phyloP scores from a whole-genome alignment of 441 rosid species.

The Populus hybrid region DNA sequence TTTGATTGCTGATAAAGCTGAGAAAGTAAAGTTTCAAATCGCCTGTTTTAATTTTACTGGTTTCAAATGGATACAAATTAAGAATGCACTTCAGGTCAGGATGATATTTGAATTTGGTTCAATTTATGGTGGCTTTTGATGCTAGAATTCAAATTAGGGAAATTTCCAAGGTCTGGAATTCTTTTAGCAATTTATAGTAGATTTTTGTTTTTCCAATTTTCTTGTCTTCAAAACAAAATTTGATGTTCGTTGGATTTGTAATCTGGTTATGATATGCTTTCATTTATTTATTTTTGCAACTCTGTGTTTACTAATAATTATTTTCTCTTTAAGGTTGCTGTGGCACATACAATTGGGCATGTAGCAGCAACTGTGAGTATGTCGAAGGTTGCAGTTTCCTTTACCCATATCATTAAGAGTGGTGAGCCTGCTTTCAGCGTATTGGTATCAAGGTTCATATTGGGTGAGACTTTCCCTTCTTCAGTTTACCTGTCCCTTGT shows the following conservation, averaged over 20 bases:
- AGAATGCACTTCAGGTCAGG: neutral
- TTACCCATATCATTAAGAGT: conserved; percentile 91
- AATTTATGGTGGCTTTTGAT: neutral
- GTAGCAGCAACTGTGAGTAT: conserved; percentile 97
- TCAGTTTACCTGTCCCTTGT: conserved; percentile 79
- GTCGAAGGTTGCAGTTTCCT: conserved; percentile 97
- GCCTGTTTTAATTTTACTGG: conserved; percentile 2
- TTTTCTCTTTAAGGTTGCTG: conserved; percentile 68
- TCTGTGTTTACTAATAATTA: conserved; percentile 59
- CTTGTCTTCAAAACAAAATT: too few species aligned
- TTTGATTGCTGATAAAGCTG: conserved; percentile 30
- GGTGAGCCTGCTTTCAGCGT: conserved; percentile 95
- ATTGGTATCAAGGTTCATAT: conserved; percentile 64
- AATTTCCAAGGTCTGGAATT: neutral
- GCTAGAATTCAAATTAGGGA: neutral
- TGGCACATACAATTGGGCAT: conserved; percentile 96
- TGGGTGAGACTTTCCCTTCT: conserved; percentile 84
- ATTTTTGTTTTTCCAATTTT: too few species aligned
- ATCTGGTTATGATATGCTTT: conserved; percentile 3
- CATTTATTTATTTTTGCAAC: conserved; percentile 37
- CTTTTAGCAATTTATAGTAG: neutral
- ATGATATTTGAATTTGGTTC: neutral
- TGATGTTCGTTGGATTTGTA: neutral
- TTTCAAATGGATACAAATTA: neutral
- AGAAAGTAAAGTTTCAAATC: conserved; percentile 26